Evolutionary conservation across 768 basidiomycete genomes (phyloP).

Genomic region (Lactarius akahatsu): DNA sequence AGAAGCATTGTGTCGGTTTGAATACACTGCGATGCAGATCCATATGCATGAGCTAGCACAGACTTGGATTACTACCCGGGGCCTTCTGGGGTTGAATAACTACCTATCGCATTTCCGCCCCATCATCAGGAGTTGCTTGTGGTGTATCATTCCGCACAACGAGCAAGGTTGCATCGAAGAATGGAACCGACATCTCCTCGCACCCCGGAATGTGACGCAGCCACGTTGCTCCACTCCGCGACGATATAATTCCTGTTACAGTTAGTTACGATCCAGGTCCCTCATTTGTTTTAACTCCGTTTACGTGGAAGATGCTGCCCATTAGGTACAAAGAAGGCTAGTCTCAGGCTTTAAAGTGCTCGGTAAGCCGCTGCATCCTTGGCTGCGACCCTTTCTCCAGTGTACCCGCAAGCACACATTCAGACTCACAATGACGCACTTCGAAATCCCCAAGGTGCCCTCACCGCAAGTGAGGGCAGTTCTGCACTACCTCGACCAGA

Average conservation of each 20-base stretch:
- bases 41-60: no score
- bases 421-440: not conserved
- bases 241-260: no score
- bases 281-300: not conserved
- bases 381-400: not conserved
- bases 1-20: no score
- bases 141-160: not conserved
- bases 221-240: no score
- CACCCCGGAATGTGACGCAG: no score
- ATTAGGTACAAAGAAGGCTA: not conserved
- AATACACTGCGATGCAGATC: no score
- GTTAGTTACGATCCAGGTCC: no score
- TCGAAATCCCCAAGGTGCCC: no score
- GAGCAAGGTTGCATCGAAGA: not conserved
- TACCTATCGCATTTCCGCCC: no score
- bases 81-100: no score
- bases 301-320: no score
- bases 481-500: constrained; percentile 11
- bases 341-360: not conserved
- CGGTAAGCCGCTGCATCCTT: not conserved
- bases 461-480: not conserved
- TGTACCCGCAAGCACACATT: not conserved
- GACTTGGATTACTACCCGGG: no score
- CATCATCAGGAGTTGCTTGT: not conserved
- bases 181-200: not conserved